Evolutionary conservation across 208 protist species (phyloP), one percentile per base, ranked within the genome.

Genomic region (Wallacemonas sp.): DNA sequence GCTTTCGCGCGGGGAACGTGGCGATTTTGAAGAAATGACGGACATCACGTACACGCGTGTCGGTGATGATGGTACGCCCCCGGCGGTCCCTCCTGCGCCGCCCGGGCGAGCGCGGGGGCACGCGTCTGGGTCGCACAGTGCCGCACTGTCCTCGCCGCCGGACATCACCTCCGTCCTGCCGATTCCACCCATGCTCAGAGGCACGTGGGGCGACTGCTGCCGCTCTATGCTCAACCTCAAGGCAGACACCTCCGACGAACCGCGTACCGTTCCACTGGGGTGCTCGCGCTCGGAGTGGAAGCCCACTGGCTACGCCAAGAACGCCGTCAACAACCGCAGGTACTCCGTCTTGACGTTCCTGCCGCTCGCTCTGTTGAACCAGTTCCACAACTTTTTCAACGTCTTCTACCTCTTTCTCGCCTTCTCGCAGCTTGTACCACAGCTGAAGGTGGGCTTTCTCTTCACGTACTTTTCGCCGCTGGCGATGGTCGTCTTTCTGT

Each of bases 401-500:
- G 47, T 92, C 19, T 96, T 94, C 70, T 96, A 92, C 63, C 71
- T 96, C 1, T 74, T 93, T n/a, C 79, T 96, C 2, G 73, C 88
- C n/a, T 68, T 91, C 26, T 92, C 91, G 55, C 91, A 96, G 74
- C 68, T 94, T 24, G 72, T 94, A 26, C 82, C 87, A 11, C 72
- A 61, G 65, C 76, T 94, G 8, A 80, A 93, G 57, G 87, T 94
- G 19, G 95, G 97, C 14, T 98, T 98, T 70, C 47, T 98, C 54
- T 96, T 98, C 70, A 99, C 97, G 2, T 99, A 98, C 72, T 85
- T 98, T 43, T 90, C 96, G 9, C 98, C 98, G 32, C 78, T 99
- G 1, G 79, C 81, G 11, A 80, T 99, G 70, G 95, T 98, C 21
- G 77, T 98, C 19, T 58, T 63, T 17, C 69, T 98, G 2, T 96